Conservation (phyloP, 345 rosid genomes). For the Salix arbutifolia region DNA sequence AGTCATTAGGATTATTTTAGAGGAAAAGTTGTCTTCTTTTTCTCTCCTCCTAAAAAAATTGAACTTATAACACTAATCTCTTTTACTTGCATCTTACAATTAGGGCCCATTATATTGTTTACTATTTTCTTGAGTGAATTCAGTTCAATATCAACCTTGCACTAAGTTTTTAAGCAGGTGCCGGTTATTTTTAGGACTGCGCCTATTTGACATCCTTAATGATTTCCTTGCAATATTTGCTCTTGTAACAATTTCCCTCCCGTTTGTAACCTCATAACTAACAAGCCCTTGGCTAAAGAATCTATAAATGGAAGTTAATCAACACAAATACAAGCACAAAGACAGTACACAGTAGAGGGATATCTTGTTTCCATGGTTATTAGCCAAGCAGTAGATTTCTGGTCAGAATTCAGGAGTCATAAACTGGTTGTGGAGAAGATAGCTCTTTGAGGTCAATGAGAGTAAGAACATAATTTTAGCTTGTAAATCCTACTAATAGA, state of each 20-base stretch:
- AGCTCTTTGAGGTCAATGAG: neutral
- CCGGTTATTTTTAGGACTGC: neutral
- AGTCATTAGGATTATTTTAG: neutral
- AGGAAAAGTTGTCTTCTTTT: neutral
- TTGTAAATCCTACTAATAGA: neutral
- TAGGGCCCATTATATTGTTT: neutral
- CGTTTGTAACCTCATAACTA: neutral
- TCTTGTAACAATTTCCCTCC: no score
- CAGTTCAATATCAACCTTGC: neutral
- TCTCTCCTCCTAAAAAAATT: neutral
- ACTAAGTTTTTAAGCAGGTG: neutral
- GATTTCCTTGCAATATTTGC: neutral
- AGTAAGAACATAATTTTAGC: neutral
- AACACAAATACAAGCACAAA: neutral
- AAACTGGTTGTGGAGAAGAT: neutral
- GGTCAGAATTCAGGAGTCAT: neutral
- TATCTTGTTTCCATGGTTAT: neutral
- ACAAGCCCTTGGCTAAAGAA: neutral
- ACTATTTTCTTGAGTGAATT: neutral
- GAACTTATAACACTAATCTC: neutral
- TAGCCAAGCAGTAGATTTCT: neutral
- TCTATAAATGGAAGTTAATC: neutral
- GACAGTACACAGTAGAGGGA: neutral
- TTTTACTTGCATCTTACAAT: neutral
- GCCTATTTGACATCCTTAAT: neutral